A percentile compares a stretch with the other conserved stretches of the same genome.
phyloP scores from a whole-genome alignment of 1,284 basidiomycete genomes.

The Schizophyllum commune region DNA sequence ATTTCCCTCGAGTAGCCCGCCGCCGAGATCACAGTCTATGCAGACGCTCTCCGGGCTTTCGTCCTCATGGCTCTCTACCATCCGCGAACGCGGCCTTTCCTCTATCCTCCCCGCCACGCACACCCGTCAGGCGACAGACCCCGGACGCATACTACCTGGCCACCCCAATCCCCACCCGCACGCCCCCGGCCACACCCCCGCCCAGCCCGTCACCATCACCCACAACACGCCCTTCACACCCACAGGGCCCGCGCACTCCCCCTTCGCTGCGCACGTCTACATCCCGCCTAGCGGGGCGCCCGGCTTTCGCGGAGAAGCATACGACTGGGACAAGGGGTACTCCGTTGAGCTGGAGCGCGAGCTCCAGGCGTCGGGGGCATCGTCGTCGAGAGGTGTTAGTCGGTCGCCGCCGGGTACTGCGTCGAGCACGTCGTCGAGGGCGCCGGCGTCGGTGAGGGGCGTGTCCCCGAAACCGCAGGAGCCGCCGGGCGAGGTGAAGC shows the following conservation, averaged over 20 bases:
- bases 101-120: not conserved
- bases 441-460: not conserved
- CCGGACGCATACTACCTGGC: not conserved
- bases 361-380: conserved; percentile 8
- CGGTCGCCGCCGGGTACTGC: not conserved
- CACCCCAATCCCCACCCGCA: conserved; percentile 1
- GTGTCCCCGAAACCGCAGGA: not conserved
- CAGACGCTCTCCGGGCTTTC: not conserved
- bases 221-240: conserved; percentile 8
- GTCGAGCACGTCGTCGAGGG: not conserved
- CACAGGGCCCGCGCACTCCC: conserved; percentile 7
- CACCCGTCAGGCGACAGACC: not conserved
- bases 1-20: not conserved
- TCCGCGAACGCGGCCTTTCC: not conserved
- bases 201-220: not conserved
- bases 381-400: not conserved
- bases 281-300: conserved; percentile 70
- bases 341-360: conserved; percentile 32
- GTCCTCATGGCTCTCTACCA: not conserved
- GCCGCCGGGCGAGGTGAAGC: conserved; percentile 19
- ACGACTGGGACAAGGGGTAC: conserved; percentile 49
- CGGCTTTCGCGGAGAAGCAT: conserved; percentile 55
- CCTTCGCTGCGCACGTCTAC: conserved; percentile 9
- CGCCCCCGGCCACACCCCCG: not conserved
- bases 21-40: not conserved